Evolutionary conservation across 202 grass and related monocot species (phyloP), one percentile per base, ranked within the genome.

Genomic region (Elaeis oleifera): DNA sequence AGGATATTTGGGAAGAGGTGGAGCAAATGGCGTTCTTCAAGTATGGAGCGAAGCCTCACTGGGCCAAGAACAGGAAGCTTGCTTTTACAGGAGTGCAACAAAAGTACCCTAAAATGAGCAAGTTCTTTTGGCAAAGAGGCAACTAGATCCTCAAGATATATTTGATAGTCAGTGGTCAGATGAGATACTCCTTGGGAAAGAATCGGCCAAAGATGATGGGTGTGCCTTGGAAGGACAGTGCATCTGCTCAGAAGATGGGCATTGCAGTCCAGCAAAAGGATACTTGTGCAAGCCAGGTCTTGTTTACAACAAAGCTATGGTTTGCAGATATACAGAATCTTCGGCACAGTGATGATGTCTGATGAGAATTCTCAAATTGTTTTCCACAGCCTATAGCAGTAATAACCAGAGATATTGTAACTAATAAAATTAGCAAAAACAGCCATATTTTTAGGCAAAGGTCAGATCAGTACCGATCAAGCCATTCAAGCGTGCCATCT

Each of bases 11-110:
- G 82, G 90, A 95, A 69, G 90, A 96, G 81, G 84, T 96, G 56
- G 90, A 90, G 74, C 90, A 96, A 77, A 74, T 96, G 62, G 90
- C 90, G 29, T 90, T 96, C 65, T 63, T 76, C 15, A 96, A 85
- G 74, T 71, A 90, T 65, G 74, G 77, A 16, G 90, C 86, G 2
- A 71, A 72, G 54, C 90, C 86, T n/a, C 90, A 90, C 76, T 95
- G 86, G 69, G 90, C 75, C 5, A 95, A 95, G 80, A 95, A 95
- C 63, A 49, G 86, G 29, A 44, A 78, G 18, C 56, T 75, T 21
- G 90, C 90, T 31, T 95, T 95, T 80, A 39, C n/a, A 0, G 67
- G 77, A 16, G 78, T 86, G 65, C 67, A 36, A 23, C 20, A n/a
- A 3, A 95, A 89, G 77, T 95, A 95, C 51, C 74, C 68, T 0